Evolutionary conservation across 139 green algal genomes (phyloP).

Genomic region (Chlamydomonas sphaeroides): DNA sequence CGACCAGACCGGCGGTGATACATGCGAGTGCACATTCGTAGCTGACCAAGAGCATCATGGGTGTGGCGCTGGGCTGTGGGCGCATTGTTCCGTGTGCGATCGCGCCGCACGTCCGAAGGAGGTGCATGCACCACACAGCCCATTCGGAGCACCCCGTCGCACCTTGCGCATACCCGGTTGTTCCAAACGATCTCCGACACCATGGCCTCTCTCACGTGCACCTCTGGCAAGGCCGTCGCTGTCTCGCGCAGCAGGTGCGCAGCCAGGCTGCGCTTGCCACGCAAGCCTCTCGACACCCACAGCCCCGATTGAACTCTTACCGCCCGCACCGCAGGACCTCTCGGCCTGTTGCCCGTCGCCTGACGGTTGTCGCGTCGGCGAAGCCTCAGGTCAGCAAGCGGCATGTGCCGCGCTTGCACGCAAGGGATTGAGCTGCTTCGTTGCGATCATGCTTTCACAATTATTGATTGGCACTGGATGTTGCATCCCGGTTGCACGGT

Average conservation of each 20-base stretch:
- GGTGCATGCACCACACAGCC: too few species aligned
- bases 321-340: background rate
- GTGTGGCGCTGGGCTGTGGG: too few species aligned
- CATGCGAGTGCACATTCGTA: too few species aligned
- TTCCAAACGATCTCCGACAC: background rate
- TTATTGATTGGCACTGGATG: background rate
- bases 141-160: too few species aligned
- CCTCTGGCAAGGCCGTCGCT: background rate
- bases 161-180: background rate
- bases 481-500: too few species aligned
- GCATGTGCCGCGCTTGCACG: background rate
- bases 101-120: too few species aligned
- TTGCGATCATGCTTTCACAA: background rate
- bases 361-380: slow-evolving; percentile 29
- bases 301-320: background rate
- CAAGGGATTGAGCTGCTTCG: background rate
- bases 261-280: background rate
- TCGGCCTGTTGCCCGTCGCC: background rate
- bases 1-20: too few species aligned
- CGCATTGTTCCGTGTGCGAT: too few species aligned
- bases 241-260: slow-evolving; percentile 23
- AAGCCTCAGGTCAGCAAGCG: background rate
- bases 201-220: slow-evolving; percentile 19
- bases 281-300: background rate
- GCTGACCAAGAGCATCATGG: too few species aligned